A percentile compares a stretch with the other conserved stretches of the same genome.
phyloP scores from a whole-genome alignment of 2,329 filamentous ascomycete species.

The Penicillium sp. region DNA sequence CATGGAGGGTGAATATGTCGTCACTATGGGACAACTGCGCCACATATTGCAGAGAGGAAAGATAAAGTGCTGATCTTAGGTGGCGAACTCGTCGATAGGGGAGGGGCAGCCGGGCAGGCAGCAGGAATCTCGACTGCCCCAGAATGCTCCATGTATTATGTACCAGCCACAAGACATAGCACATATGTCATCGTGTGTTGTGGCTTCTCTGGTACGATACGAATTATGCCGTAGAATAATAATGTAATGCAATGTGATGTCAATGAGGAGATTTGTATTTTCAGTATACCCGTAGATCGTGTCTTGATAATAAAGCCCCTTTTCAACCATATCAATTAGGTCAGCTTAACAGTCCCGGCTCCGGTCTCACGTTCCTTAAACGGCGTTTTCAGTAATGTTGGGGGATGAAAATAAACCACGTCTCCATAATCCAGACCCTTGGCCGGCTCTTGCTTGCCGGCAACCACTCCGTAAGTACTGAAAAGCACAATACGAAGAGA shows the following conservation, averaged over 20 bases:
- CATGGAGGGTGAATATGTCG: neutral
- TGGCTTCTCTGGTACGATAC: no score
- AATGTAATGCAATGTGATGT: no score
- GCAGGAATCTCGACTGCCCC: neutral
- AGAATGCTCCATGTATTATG: neutral
- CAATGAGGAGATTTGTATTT: no score
- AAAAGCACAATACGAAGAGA: conserved; percentile 15
- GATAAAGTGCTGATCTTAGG: neutral
- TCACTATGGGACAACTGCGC: neutral
- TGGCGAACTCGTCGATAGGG: neutral
- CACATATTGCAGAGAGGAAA: neutral
- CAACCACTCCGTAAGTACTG: conserved; percentile 15
- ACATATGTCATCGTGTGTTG: no score
- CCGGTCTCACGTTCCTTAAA: no score
- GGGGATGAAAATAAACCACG: conserved; percentile 18
- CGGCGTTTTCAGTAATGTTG: conserved; percentile 2
- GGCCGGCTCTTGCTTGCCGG: neutral
- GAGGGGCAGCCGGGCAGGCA: neutral
- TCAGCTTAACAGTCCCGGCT: no score
- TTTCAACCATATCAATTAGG: no score
- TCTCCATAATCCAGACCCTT: conserved; percentile 11
- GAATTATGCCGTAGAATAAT: no score
- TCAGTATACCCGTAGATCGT: no score
- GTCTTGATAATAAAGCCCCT: no score
- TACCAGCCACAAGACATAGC: neutral